Conservation (phyloP, 202 grass and related monocot genomes). For the Carex sylvatica region DNA sequence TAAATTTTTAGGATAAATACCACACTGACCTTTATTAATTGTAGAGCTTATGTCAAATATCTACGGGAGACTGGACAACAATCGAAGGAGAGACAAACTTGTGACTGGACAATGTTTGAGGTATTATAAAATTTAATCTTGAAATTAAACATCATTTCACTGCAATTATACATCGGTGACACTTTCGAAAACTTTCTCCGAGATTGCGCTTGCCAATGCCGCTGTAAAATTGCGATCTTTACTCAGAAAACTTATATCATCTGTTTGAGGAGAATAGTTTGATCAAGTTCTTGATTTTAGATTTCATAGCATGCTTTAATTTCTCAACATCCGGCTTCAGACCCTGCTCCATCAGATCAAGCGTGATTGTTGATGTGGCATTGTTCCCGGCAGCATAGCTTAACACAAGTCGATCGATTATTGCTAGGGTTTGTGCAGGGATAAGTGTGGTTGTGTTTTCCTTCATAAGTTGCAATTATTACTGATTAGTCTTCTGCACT, state of each 20-base stretch:
- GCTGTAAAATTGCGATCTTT: constrained; percentile 55
- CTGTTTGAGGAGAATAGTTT: constrained; percentile 47
- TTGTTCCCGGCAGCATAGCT: constrained; percentile 28
- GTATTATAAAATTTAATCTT: background rate
- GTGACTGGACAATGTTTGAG: too few species aligned
- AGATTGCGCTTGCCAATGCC: constrained; percentile 46
- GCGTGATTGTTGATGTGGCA: constrained; percentile 44
- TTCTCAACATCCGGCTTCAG: constrained; percentile 26
- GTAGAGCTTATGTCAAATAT: too few species aligned
- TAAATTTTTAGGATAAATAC: too few species aligned
- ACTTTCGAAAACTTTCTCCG: constrained; percentile 37
- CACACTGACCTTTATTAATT: too few species aligned
- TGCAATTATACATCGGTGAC: constrained; percentile 9
- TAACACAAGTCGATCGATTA: background rate
- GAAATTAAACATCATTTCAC: background rate
- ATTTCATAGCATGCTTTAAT: constrained; percentile 32
- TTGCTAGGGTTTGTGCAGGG: background rate
- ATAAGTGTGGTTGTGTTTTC: constrained; percentile 63
- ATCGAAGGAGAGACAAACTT: too few species aligned
- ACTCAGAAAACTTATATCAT: constrained; percentile 52
- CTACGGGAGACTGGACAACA: too few species aligned
- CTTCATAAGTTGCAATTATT: constrained; percentile 77
- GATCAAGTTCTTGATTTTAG: constrained; percentile 46
- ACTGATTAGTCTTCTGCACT: constrained; percentile 73
- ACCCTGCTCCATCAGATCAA: constrained; percentile 52